Base-by-base conservation (phyloP, 306 rosid species). In the Sicyos edulis region DNA sequence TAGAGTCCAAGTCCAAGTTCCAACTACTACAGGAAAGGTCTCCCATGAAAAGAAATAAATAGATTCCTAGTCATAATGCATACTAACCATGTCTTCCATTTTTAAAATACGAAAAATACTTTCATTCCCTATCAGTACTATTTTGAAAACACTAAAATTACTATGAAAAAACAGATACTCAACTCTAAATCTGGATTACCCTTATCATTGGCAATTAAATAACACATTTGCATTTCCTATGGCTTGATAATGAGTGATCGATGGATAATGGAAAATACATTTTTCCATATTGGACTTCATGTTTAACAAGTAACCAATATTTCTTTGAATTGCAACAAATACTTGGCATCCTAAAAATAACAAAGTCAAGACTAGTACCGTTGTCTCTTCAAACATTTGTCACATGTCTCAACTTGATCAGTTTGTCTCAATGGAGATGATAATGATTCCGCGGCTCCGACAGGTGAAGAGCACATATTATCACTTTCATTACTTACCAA, bases 361-460 rank as follows among this genome's bases (percentile, higher is more conserved):
- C 40, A 47, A 45, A 15, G 20, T 45, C 60, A 44, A 44, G 64
- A 78, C 60, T 69, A 65, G 64, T 81, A 91, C 96, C 97, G 86
- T 80, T 20, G 82, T 47, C 77, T 82, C 78, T 85, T 78, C 76
- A 75, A 81, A 81, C 78, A 82, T 59, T 78, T 71, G 54, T 61
- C 55, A 1, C 80, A 79, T 16, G 72, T 78, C 71, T 71, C 82
- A 70, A 61, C 76, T 60, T 55, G n/a, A 79, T 61, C 62, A 54
- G 79, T 66, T 54, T 15, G 62, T 74, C 61, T 37, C 66, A 32
- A 52, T 64, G 47, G 76, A 74, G 71, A 54, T 71, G 72, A 70
- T 69, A 29, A 74, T 58, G 80, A 78, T 51, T 83, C 73, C 58
- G 53, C 15, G 16, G 77, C 47, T 81, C 54, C 78, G 54, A 76